Evolutionary conservation across 805 yeast species (phyloP).

Genomic region (Candida broadrunensis): DNA sequence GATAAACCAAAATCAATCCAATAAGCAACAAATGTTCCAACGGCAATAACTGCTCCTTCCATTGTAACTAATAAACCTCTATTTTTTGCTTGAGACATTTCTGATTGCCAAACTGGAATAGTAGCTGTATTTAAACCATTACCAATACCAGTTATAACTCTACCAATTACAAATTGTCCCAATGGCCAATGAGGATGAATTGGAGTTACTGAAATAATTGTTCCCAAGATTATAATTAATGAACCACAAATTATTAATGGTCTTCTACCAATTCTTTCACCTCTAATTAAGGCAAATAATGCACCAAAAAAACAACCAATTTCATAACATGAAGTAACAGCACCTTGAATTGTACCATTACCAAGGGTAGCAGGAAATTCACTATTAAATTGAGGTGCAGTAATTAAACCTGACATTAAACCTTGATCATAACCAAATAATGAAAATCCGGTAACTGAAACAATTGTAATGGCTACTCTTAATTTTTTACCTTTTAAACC

Average conservation of each 20-base stretch:
- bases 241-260: constrained; percentile 37
- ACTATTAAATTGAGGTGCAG: constrained; percentile 33
- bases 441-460: constrained; percentile 29
- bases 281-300: constrained; percentile 34
- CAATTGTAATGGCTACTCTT: constrained; percentile 23
- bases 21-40: constrained; percentile 67
- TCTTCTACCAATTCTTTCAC: constrained; percentile 43
- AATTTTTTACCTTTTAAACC: constrained; percentile 56
- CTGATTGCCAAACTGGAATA: constrained; percentile 47
- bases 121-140: constrained; percentile 42
- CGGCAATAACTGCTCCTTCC: constrained; percentile 58
- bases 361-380: constrained; percentile 38
- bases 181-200: constrained; percentile 45
- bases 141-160: constrained; percentile 48
- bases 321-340: constrained; percentile 65
- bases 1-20: constrained; percentile 67
- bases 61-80: constrained; percentile 38
- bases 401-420: constrained; percentile 42
- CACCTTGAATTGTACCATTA: constrained; percentile 55
- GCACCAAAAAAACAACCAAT: constrained; percentile 57
- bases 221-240: constrained; percentile 38
- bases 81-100: constrained; percentile 42
- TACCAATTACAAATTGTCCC: constrained; percentile 68
- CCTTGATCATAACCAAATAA: constrained; percentile 40
- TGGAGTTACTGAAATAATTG: constrained; percentile 36